Base-by-base conservation (phyloP, 2,329 filamentous ascomycete genomes). In the Trichoderma pleuroti region DNA sequence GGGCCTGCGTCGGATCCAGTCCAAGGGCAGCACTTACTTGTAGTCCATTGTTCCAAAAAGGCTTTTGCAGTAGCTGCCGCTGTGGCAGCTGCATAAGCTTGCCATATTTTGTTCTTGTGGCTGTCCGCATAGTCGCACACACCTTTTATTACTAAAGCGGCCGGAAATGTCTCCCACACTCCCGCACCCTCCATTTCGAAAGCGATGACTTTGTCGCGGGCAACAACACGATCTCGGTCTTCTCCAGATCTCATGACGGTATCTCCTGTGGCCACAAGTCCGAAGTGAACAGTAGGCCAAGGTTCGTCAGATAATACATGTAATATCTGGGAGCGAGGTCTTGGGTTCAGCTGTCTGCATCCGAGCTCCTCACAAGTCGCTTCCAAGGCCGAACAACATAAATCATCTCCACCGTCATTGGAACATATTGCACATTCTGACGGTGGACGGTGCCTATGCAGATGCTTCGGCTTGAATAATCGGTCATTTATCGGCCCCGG, bases 211-310 rank as follows among this genome's bases (percentile, higher is more conserved):
- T 10, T 4, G 0, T 74, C 57, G 34, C 70, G 12, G 7, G 72
- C 34, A 6, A 78, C 74, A 21, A 82, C 72, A 0, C 28, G 10
- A 62, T 84, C 82, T 16, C 82, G 76, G 4, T 77, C 70, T n/a
- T 73, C 62, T 5, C 77, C 79, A 12, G 78, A 79, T 57, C 80
- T 82, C 72, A 84, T 80, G 1, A 83, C 79, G 6, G 74, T 75
- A 57, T 83, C 77, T 14, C 77, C 80, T 2, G 81, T 26, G 0
- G 62, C 62, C 0, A 65, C 24, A 11, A 49, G 42, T 0, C 62
- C 42, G 1, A 65, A 24, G 6, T 52, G 28, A 1, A 65, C 24
- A 21, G 0, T 1, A 1, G 32, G 24, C 1, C 16, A 21, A 1
- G 46, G 1, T 14, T 52, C 46, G 3, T 52, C 46, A 1, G 14